phyloP scores from a whole-genome alignment of 1,284 basidiomycete genomes.

The Phellopilus nigrolimitatus region DNA sequence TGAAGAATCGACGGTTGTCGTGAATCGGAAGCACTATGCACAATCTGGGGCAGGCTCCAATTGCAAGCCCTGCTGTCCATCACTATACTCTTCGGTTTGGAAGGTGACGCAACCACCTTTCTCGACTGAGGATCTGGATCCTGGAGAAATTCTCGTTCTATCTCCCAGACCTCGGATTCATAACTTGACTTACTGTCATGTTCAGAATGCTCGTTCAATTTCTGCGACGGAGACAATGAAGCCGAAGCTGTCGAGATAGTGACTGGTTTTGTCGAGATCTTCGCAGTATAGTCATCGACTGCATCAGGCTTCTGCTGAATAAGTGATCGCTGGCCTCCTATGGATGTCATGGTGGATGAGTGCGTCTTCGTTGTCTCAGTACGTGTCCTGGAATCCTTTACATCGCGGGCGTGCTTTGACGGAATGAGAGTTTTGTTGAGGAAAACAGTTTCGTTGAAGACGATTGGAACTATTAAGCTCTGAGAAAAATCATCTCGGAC shows the following conservation, averaged over 20 bases:
- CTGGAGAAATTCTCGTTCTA: conserved; percentile 42
- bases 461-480: conserved; percentile 20
- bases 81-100: conserved; percentile 25
- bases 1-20: too few relatives aligned
- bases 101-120: conserved; percentile 8
- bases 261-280: neutral
- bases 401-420: neutral
- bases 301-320: neutral
- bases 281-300: neutral
- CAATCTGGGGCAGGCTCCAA: neutral
- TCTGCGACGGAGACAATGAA: neutral
- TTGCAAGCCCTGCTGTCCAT: conserved; percentile 23
- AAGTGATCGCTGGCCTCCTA: too few relatives aligned
- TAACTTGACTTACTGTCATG: conserved; percentile 16
- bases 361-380: neutral
- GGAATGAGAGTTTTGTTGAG: conserved; percentile 31
- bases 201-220: neutral
- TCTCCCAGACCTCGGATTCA: conserved; percentile 61
- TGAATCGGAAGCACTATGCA: too few relatives aligned
- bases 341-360: neutral
- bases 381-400: neutral
- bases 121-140: conserved; percentile 18
- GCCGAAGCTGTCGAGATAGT: neutral
- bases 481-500: neutral
- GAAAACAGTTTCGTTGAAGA: conserved; percentile 52